Evolutionary conservation across 1,284 basidiomycete species (phyloP).

Genomic region (Kwoniella shivajii): DNA sequence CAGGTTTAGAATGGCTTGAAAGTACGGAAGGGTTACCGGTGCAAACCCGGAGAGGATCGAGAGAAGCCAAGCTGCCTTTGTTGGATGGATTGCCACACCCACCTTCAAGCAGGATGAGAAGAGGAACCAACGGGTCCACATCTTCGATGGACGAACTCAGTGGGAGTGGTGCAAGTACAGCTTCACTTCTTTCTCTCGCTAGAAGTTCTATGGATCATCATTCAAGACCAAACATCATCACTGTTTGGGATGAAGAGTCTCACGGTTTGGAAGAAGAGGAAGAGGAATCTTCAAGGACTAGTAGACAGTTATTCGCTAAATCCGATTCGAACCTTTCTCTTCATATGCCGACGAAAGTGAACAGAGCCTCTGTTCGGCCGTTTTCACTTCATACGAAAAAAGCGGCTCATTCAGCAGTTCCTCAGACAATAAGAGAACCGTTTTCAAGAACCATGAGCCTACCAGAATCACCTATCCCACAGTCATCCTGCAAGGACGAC

Average conservation of each 20-base stretch:
- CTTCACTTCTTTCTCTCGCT: constrained; percentile 36
- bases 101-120: constrained; percentile 5
- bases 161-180: constrained; percentile 41
- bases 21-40: constrained; percentile 31
- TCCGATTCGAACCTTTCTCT: not conserved
- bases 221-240: constrained; percentile 24
- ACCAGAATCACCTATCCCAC: not conserved
- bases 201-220: constrained; percentile 29
- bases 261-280: constrained; percentile 18
- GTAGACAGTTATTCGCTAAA: constrained; percentile 22
- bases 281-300: constrained; percentile 15
- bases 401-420: not conserved
- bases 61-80: not conserved
- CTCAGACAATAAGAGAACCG: not conserved
- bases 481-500: not conserved
- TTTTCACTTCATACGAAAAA: not conserved
- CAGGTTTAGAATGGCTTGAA: constrained; percentile 23
- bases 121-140: constrained; percentile 31
- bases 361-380: not conserved
- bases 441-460: not conserved
- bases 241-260: constrained; percentile 33
- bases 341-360: constrained; percentile 8
- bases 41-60: constrained; percentile 5
- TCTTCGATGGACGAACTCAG: constrained; percentile 41
- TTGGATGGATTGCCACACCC: constrained; percentile 10